phyloP scores from a whole-genome alignment of 1,139 yeast genomes.

The Blastobotrys proliferans region DNA sequence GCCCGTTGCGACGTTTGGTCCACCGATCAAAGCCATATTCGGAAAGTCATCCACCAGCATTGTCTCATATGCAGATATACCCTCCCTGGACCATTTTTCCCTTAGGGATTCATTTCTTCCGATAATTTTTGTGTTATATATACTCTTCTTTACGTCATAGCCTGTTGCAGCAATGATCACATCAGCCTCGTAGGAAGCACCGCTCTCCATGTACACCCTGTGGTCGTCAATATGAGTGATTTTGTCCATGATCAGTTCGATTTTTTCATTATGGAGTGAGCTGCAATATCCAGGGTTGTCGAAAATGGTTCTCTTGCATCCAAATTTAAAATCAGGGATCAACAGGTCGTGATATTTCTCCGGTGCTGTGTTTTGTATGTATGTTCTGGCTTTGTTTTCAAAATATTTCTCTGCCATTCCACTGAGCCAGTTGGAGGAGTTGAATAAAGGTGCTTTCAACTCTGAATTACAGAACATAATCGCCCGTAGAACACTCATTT shows the following conservation, averaged over 20 bases:
- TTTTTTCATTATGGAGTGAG: constrained; percentile 25
- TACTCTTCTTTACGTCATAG: constrained; percentile 10
- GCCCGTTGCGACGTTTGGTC: constrained; percentile 20
- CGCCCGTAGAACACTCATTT: constrained; percentile 9
- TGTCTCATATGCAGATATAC: constrained; percentile 19
- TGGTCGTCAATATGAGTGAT: constrained; percentile 24
- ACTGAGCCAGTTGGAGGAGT: constrained; percentile 10
- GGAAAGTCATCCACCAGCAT: constrained; percentile 17
- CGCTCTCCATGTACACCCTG: constrained; percentile 22
- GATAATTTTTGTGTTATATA: constrained; percentile 12
- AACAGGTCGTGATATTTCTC: constrained; percentile 22
- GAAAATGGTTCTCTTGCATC: constrained; percentile 30
- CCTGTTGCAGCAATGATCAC: constrained; percentile 33
- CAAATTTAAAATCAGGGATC: constrained; percentile 28
- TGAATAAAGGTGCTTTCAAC: constrained; percentile 14
- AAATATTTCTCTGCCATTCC: constrained; percentile 3
- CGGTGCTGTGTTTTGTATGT: constrained; percentile 21
- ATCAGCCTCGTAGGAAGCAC: constrained; percentile 27
- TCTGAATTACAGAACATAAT: constrained; percentile 10
- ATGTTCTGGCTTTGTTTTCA: constrained; percentile 12
- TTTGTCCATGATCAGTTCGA: constrained; percentile 22
- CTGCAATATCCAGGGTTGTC: constrained; percentile 28
- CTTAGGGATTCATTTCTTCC: constrained; percentile 15
- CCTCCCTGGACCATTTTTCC: constrained; percentile 17
- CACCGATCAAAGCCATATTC: constrained; percentile 16